Conservation (phyloP, 192 early-diverging fungal genomes). For the Coemansia sp. region DNA sequence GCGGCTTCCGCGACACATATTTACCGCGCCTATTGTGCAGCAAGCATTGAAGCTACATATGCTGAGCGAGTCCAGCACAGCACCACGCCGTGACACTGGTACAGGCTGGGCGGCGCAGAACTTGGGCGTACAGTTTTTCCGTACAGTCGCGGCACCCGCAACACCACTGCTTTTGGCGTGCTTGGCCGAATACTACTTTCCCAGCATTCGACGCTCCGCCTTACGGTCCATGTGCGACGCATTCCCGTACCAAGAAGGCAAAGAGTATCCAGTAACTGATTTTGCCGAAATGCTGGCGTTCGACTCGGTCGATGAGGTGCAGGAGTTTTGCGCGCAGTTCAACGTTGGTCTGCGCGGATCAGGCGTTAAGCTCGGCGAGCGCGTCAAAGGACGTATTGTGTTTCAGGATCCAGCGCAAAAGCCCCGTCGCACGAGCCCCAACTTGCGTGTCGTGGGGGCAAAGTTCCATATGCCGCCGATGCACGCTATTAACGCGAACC, state of each 20-base stretch:
- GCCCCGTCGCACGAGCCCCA: constrained; percentile 17
- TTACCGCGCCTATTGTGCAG: constrained; percentile 64
- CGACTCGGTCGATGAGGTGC: constrained; percentile 58
- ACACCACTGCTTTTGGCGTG: constrained; percentile 79
- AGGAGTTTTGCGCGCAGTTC: constrained; percentile 37
- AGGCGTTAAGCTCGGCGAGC: constrained; percentile 47
- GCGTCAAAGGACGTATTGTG: constrained; percentile 20
- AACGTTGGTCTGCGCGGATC: constrained; percentile 13
- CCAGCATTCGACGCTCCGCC: constrained; percentile 69
- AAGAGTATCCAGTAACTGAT: constrained; percentile 48
- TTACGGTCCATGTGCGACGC: constrained; percentile 72
- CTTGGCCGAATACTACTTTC: constrained; percentile 73
- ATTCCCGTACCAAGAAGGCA: constrained; percentile 53
- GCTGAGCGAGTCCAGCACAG: constrained; percentile 56
- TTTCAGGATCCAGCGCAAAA: constrained; percentile 32
- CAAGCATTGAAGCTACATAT: constrained; percentile 68
- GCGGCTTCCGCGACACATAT: constrained; percentile 58
- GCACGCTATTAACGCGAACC: constrained; percentile 30
- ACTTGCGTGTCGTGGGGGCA: constrained; percentile 37
- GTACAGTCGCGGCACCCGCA: constrained; percentile 54
- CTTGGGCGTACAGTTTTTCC: constrained; percentile 74
- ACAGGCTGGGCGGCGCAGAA: constrained; percentile 62
- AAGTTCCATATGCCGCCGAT: constrained; percentile 39
- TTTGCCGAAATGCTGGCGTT: constrained; percentile 62
- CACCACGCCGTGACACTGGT: constrained; percentile 38